Evolutionary conservation across 129 eudicot species (phyloP).

Genomic region (Lactuca sativa): DNA sequence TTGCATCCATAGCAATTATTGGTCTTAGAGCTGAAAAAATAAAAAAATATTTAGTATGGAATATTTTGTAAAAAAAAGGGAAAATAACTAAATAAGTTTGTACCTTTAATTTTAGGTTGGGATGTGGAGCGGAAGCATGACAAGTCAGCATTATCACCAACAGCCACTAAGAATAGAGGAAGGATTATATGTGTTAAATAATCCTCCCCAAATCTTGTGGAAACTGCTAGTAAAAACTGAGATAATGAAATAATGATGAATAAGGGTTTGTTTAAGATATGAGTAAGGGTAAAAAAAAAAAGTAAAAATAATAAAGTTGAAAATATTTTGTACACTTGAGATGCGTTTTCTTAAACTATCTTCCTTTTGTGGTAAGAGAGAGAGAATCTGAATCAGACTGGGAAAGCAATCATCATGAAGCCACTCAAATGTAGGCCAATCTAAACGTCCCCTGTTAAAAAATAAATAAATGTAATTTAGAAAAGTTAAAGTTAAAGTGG

Average conservation of each 20-base stretch:
- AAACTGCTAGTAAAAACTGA: constrained; percentile 77
- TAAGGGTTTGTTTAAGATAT: constrained; percentile 6
- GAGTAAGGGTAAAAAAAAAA: not conserved
- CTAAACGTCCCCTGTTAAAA: constrained; percentile 69
- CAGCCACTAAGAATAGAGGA: constrained; percentile 77
- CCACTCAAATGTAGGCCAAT: constrained; percentile 95
- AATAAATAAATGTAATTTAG: constrained; percentile 9
- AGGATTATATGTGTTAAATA: constrained; percentile 78
- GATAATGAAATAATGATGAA: constrained; percentile 11
- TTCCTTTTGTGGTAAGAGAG: constrained; percentile 87
- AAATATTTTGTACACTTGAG: constrained; percentile 49
- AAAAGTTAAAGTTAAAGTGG: not conserved
- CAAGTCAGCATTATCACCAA: constrained; percentile 76
- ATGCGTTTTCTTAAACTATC: constrained; percentile 70
- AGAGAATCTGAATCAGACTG: constrained; percentile 65
- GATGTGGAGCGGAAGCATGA: constrained; percentile 57
- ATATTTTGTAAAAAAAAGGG: not conserved
- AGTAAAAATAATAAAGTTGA: not conserved
- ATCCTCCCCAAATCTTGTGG: constrained; percentile 69
- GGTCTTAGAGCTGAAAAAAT: constrained; percentile 69
- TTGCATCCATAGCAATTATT: constrained; percentile 53
- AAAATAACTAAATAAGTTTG: not conserved
- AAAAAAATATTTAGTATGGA: not conserved
- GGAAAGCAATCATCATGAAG: constrained; percentile 91
- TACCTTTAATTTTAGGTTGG: constrained; percentile 74